Evolutionary conservation across 2,329 filamentous ascomycete species (phyloP).

Genomic region (Xylaria sp.): DNA sequence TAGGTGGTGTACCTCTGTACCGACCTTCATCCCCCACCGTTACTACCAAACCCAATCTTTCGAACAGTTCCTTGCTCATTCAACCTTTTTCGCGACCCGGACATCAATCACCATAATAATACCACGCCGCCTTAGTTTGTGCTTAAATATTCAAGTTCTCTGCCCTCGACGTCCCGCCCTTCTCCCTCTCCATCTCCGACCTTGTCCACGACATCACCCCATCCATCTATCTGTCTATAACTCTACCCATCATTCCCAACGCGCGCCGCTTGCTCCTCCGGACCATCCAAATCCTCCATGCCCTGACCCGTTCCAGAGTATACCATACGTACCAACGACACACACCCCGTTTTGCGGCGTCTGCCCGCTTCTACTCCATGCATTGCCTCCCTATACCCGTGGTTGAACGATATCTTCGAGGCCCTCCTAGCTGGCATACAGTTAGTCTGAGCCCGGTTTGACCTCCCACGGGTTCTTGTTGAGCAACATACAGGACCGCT

Average conservation of each 20-base stretch:
- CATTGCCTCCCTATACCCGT: conserved; percentile 32
- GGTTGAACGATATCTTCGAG: conserved; percentile 35
- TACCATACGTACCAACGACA: conserved; percentile 12
- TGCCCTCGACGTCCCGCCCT: conserved; percentile 19
- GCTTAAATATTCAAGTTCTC: conserved; percentile 34
- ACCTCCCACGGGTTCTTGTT: conserved; percentile 25
- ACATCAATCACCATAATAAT: conserved; percentile 32
- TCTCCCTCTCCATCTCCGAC: conserved; percentile 18
- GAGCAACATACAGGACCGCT: conserved; percentile 11
- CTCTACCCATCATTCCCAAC: conserved; percentile 4
- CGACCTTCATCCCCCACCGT: conserved; percentile 32
- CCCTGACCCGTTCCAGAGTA: conserved; percentile 21
- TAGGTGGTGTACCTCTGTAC: background rate
- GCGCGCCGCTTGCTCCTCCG: conserved; percentile 19
- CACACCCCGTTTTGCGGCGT: conserved; percentile 26
- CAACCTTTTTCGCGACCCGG: conserved; percentile 36
- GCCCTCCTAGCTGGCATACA: conserved; percentile 30
- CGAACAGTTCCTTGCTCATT: conserved; percentile 33
- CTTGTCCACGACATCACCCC: conserved; percentile 1
- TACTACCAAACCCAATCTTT: conserved; percentile 35
- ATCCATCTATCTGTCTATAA: background rate
- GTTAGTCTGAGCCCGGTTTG: conserved; percentile 14
- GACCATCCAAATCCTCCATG: background rate
- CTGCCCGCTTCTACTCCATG: conserved; percentile 35
- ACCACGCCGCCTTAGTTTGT: conserved; percentile 23